phyloP scores from a whole-genome alignment of 139 green algal genomes.

The Nannochloris sp. region DNA sequence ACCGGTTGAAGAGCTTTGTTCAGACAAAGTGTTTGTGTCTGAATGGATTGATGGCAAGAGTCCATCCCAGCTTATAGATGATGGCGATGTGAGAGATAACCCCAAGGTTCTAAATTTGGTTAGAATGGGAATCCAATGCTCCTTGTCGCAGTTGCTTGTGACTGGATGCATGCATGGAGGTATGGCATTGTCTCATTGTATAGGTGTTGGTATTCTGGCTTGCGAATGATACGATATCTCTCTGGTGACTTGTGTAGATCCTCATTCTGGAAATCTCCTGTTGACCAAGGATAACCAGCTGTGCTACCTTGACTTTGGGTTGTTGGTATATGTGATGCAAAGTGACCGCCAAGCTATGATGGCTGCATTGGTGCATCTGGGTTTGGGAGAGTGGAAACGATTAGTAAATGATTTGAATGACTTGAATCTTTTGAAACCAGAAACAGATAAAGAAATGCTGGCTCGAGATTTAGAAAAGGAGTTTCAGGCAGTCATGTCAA shows the following conservation, averaged over 20 bases:
- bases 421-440: constrained; percentile 69
- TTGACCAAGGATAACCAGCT: constrained; percentile 71
- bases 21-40: constrained; percentile 75
- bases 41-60: constrained; percentile 93
- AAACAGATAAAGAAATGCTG: constrained; percentile 86
- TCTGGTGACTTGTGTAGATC: constrained; percentile 53
- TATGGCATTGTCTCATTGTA: not conserved
- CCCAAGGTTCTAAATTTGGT: constrained; percentile 81
- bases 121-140: constrained; percentile 89
- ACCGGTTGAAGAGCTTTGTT: constrained; percentile 26
- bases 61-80: constrained; percentile 20
- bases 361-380: constrained; percentile 88
- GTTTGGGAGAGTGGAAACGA: constrained; percentile 64
- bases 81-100: not conserved
- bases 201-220: constrained; percentile 8
- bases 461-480: constrained; percentile 26
- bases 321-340: constrained; percentile 76
- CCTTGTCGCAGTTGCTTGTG: constrained; percentile 68
- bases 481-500: constrained; percentile 18
- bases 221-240: not conserved
- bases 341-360: constrained; percentile 77
- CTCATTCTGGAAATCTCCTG: constrained; percentile 84
- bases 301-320: constrained; percentile 85
- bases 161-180: constrained; percentile 75
- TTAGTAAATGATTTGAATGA: constrained; percentile 92